Base-by-base conservation (phyloP, 2,329 filamentous ascomycete genomes). In the Aspergillus sp. region DNA sequence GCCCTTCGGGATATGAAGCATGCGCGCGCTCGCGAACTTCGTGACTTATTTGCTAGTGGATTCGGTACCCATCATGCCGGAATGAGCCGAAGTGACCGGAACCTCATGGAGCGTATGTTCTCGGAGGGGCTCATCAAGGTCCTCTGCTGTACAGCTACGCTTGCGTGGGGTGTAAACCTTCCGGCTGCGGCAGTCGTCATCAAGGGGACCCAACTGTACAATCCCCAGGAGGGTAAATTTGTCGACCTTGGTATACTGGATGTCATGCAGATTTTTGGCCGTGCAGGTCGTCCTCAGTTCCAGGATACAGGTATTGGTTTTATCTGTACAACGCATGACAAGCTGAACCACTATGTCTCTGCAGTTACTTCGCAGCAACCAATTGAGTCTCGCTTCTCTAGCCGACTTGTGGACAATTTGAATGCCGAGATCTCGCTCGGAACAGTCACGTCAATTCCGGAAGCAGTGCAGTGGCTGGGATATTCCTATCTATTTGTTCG, bases 111-210 rank as follows among this genome's bases (percentile, higher is more conserved):
- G 73, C 86, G 91, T 17, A 83, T 98, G 15, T 99, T 99, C 66
- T 85, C 83, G 3, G 89, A 96, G 64, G 96, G 95, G 24, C 88
- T 98, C n/a, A 84, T 98, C 66, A 96, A 95, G 73, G 93, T 99
- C 1, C 87, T 99, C 20, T 98, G 93, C 81, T 99, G 96, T 85
- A 99, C 95, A 2, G 95, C 95, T 11, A 99, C 95, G 1, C 82
- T 99, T 24, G 95, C 95, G 0, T 99, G 95, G 95, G 95, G 95
- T 86, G 93, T 99, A 71, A 99, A 99, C 74, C 85, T 99, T 74
- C 95, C 95, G 1, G 95, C 95, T 34, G 95, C 95, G 0, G 96
- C 95, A 0, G 95, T 99, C 50, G 85, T 99, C 53, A 99, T 99
- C 82, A 99, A 99, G 73, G 95, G 95, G 15, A 99, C 95, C 0